Percentiles rank a stretch among this genome's conserved stretches.
phyloP scores from a whole-genome alignment of 257 asterid species.

The Solanum phureja region DNA sequence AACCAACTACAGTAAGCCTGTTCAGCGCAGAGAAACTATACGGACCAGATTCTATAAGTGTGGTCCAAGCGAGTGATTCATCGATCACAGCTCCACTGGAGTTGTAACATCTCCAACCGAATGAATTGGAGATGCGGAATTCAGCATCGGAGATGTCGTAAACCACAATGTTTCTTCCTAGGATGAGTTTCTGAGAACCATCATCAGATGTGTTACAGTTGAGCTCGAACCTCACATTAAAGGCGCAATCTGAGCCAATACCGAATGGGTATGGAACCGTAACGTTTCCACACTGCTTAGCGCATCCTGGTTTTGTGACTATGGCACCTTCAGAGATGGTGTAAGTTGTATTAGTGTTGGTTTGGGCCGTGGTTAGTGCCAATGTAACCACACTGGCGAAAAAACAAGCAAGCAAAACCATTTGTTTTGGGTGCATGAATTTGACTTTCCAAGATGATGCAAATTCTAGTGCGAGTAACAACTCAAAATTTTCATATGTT shows the following conservation, averaged over 20 bases:
- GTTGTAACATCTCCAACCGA: constrained; percentile 36
- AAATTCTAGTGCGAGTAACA: not conserved
- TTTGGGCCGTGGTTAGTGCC: not conserved
- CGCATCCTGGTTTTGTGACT: not conserved
- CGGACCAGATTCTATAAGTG: not conserved
- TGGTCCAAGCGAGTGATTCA: not conserved
- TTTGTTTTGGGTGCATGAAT: not conserved
- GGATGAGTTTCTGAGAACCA: not conserved
- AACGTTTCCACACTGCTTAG: constrained; percentile 29
- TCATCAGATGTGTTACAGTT: constrained; percentile 18
- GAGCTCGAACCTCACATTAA: constrained; percentile 13
- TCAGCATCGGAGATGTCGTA: constrained; percentile 42
- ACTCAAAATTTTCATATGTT: not conserved
- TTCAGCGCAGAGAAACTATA: constrained; percentile 6
- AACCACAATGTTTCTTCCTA: not conserved
- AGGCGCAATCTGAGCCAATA: constrained; percentile 29
- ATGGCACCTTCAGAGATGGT: not conserved
- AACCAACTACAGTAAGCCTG: not conserved
- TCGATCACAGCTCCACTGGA: constrained; percentile 4
- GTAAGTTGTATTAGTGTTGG: not conserved
- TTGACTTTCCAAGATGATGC: not conserved
- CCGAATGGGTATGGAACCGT: constrained; percentile 44
- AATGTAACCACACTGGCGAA: not conserved
- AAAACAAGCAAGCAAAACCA: not conserved
- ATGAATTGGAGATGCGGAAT: constrained; percentile 25